Evolutionary conservation across 2,329 filamentous ascomycete genomes (phyloP), one percentile per base, ranked within the genome.

Genomic region (Botrytis squamosa): DNA sequence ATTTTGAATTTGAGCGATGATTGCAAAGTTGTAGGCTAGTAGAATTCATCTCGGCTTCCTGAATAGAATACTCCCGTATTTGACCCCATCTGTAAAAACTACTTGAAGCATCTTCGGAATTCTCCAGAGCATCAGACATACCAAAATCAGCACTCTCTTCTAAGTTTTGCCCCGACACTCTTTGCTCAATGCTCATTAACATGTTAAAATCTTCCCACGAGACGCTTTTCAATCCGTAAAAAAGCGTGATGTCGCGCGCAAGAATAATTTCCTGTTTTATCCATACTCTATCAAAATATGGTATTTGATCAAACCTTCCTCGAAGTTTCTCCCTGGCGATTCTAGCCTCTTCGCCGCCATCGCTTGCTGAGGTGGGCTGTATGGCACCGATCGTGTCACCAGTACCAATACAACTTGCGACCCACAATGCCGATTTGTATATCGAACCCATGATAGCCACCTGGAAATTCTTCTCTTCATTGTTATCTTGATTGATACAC

Each of bases 401-500:
- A 33, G 25, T 65, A 6, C 74, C 76, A 6, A 76, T 67, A 73
- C 76, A 77, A 29, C 76, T 63, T 33, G 70, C 72, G 0, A 77
- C 75, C 14, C 69, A 73, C 12, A 74, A 44, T 20, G 76, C 76
- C 42, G 71, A 72, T 9, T 49, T 64, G n/a, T 77, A 77, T 20
- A 77, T 60, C 36, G 70, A 70, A 44, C 75, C 66, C 75, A 77
- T 78, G 4, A 60, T 52, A 7, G 71, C 55, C 1, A 78, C 72
- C 38, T 78, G 76, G 1, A 66, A 62, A 22, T 67, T 74, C 49
- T 73, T 75, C 40, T 78, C 75, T 3, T 38, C 49, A 25, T 70
- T 57, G 29, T 77, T 55, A 3, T 59, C 57, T 62, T 78, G 76
- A 64, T 77, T 70, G 49, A 78, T 77, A 29, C 77, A 78, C 1